Evolutionary conservation across 2,329 filamentous ascomycete species (phyloP).

Genomic region (Claviceps citrina): DNA sequence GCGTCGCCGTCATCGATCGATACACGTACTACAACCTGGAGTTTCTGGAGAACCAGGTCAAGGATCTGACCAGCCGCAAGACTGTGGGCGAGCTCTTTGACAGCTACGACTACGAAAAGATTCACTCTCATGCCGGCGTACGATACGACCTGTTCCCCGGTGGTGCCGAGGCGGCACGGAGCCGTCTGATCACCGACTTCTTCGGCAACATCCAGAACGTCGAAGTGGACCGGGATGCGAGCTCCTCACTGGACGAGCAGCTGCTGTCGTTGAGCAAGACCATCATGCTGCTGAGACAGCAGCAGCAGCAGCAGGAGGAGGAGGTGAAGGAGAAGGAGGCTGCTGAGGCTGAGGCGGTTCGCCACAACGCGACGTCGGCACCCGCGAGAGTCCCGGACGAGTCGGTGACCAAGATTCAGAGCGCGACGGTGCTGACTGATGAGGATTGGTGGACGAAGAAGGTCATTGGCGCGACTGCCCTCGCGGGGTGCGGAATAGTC

Average conservation of each 20-base stretch:
- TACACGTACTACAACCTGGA: slow-evolving; percentile 99
- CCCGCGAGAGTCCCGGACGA: slow-evolving; percentile 16
- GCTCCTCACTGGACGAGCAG: slow-evolving; percentile 52
- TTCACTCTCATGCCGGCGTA: slow-evolving; percentile 82
- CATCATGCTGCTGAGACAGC: slow-evolving; percentile 39
- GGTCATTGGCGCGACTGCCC: slow-evolving; percentile 41
- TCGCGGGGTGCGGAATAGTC: slow-evolving; percentile 44
- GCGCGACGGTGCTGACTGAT: slow-evolving; percentile 45
- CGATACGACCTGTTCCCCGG: slow-evolving; percentile 91
- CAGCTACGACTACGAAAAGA: slow-evolving; percentile 87
- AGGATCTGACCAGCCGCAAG: slow-evolving; percentile 71
- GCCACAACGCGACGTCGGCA: slow-evolving; percentile 13
- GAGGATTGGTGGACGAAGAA: slow-evolving; percentile 55
- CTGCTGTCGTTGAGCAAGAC: slow-evolving; percentile 58
- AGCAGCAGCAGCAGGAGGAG: too few relatives aligned
- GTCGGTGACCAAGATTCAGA: slow-evolving; percentile 16
- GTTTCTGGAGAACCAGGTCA: slow-evolving; percentile 82
- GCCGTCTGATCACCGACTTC: slow-evolving; percentile 83
- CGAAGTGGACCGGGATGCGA: slow-evolving; percentile 57
- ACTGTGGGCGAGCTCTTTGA: slow-evolving; percentile 91
- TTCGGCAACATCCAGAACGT: slow-evolving; percentile 98
- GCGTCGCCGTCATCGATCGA: slow-evolving; percentile 92
- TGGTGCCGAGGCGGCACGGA: slow-evolving; percentile 60
- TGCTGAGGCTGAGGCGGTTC: slow-evolving; percentile 24
- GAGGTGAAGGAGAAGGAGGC: too few relatives aligned